Evolutionary conservation across 2,329 filamentous ascomycete species (phyloP), one percentile per base, ranked within the genome.

Genomic region (Lecanoromycetidae sp.): DNA sequence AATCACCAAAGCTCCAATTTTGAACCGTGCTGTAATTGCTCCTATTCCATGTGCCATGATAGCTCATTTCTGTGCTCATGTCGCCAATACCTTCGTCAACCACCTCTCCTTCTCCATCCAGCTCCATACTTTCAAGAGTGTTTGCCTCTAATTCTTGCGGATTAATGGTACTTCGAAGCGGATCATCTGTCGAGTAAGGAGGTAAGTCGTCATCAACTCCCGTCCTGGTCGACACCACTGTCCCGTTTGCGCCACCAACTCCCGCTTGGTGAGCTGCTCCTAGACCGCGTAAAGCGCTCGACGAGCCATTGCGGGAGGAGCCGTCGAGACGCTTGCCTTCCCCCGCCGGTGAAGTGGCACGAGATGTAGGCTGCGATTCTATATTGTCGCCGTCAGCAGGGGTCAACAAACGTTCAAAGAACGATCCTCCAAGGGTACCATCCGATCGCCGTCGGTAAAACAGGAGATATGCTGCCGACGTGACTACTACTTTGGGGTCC

Each of bases 361-460:
- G 65, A 23, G 69, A 71, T 39, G 60, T 61, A 19, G 55, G 48
- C 20, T 58, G 61, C 10, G 69, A 67, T 32, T 70, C 66, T 49
- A 64, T 61, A 41, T 76, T 75, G 43, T 64, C 70, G 50, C 74
- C 72, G 53, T 74, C 71, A 58, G 76, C 84, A 46, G 74, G 71
- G 44, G 80, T 75, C 45, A 85, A 71, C 41, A 94, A 79, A 54
- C 80, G 71, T 56, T 80, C 75, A 51, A 95, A 80, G 43, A 75
- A 75, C 36, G 80, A 74, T 22, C 88, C 88, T 48, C 91, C 91
- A 55, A 98, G 77, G 53, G 87, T 84, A 52, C 66, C 66, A 6
- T 76, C 72, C 4, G 87, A 86, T 48, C 91, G 84, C 32, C 91
- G 84, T 33, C 91, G 85, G 67, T 98, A 98, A 71, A 98, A 98